These are phyloP conservation scores for Kalaharituber pfeilii DNA, from an alignment of 2,329 filamentous ascomycete genomes.

Conservation along the genomic window DNA sequence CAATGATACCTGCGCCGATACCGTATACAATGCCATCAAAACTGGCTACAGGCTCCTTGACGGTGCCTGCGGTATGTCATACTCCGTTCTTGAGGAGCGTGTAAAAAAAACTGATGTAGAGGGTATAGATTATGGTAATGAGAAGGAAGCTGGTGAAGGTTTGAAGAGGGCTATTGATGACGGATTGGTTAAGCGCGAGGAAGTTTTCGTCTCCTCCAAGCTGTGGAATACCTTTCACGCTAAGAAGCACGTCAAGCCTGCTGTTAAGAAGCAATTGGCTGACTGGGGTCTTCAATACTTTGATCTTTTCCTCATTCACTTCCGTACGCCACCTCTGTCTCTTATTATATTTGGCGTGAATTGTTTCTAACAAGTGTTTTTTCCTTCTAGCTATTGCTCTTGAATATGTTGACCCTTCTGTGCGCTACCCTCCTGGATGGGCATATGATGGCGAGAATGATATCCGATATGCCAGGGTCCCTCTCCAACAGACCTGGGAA, in stretches of 20 bases:
- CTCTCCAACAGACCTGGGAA: conserved; percentile 65
- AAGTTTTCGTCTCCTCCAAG: conserved; percentile 51
- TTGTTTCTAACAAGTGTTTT: conserved; percentile 3
- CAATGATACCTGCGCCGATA: conserved; percentile 53
- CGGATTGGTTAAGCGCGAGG: conserved; percentile 43
- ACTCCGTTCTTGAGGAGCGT: background rate
- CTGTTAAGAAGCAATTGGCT: conserved; percentile 43
- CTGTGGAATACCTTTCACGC: conserved; percentile 48
- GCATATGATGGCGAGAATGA: conserved; percentile 43
- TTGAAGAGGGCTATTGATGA: conserved; percentile 40
- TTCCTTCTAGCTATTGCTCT: conserved; percentile 43
- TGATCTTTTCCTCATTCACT: conserved; percentile 55
- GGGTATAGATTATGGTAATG: conserved; percentile 39
- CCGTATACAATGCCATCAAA: conserved; percentile 59
- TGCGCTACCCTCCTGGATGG: conserved; percentile 69
- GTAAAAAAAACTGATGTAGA: too few relatives aligned
- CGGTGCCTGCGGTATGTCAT: conserved; percentile 33
- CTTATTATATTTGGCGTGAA: too few relatives aligned
- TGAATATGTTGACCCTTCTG: conserved; percentile 64
- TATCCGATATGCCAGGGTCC: conserved; percentile 47
- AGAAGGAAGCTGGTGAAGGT: conserved; percentile 46
- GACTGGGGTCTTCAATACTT: conserved; percentile 48
- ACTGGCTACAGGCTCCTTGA: conserved; percentile 44
- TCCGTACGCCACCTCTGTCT: conserved; percentile 23
- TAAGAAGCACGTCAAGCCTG: conserved; percentile 43